Conservation (phyloP, 345 rosid genomes). For the Dovyalis caffra region DNA sequence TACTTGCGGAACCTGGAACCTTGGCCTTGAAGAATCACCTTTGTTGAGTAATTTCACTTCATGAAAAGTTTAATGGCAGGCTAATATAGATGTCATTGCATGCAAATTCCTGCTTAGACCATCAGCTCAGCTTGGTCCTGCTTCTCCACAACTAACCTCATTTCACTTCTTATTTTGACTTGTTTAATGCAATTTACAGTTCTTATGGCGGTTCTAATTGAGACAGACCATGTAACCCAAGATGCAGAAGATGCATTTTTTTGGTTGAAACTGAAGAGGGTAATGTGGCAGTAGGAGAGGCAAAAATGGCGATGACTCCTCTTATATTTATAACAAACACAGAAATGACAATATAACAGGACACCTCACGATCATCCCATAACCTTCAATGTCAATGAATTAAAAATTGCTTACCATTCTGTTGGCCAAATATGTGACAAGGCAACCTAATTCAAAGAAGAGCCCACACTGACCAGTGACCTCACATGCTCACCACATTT, state of each 20-base stretch:
- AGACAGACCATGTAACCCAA: conserved; percentile 6
- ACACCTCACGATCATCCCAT: conserved; percentile 32
- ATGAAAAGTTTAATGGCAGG: conserved; percentile 15
- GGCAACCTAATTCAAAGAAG: conserved; percentile 15
- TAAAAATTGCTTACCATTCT: conserved; percentile 13
- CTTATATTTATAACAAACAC: conserved; percentile 22
- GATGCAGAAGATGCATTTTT: not conserved
- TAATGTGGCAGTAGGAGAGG: conserved; percentile 52
- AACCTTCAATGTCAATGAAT: conserved; percentile 15
- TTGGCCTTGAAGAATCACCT: too few species aligned
- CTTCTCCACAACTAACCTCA: too few species aligned
- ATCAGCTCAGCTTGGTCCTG: conserved; percentile 29
- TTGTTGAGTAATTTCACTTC: too few species aligned
- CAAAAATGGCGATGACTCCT: conserved; percentile 47
- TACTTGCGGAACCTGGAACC: too few species aligned
- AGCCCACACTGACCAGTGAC: conserved; percentile 11
- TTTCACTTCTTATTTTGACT: conserved; percentile 38
- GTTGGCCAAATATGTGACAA: conserved; percentile 32
- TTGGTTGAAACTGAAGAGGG: conserved; percentile 7
- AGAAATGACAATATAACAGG: conserved; percentile 30
- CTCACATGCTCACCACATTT: conserved; percentile 33
- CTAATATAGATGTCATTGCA: conserved; percentile 12
- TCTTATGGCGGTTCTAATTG: conserved; percentile 7
- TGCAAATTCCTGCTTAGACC: conserved; percentile 41
- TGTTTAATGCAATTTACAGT: conserved; percentile 6